Evolutionary conservation across 345 rosid species (phyloP), one percentile per base, ranked within the genome.

Genomic region (Euphorbia tirucalli): DNA sequence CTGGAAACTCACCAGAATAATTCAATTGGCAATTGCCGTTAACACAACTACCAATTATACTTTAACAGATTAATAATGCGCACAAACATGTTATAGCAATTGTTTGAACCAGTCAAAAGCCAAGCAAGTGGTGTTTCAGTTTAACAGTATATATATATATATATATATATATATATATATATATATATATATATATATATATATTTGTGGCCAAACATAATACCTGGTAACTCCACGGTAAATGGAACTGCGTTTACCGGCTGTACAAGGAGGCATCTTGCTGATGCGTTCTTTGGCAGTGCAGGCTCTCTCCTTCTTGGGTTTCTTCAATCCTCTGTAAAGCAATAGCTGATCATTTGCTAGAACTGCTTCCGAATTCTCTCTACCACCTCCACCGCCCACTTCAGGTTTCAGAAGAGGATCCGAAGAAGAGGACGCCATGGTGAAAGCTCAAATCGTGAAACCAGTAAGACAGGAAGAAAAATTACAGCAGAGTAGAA

Each of bases 141-240:
- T 67, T n/a, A 28, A 13, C n/a, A n/a, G n/a, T n/a, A n/a, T n/a
- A n/a, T n/a, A n/a, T n/a, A n/a, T n/a, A n/a, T n/a, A n/a, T n/a
- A n/a, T n/a, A n/a, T n/a, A n/a, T n/a, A n/a, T n/a, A n/a, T n/a
- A n/a, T n/a, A n/a, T n/a, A n/a, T n/a, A n/a, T n/a, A n/a, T n/a
- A n/a, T n/a, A n/a, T n/a, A n/a, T n/a, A n/a, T n/a, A n/a, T n/a
- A n/a, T n/a, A n/a, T n/a, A n/a, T n/a, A n/a, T n/a, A n/a, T n/a
- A n/a, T n/a, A n/a, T n/a, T 25, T 9, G 46, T 7, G n/a, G 55
- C 28, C 24, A 14, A 25, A 73, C 61, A 60, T 14, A 25, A 57
- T 66, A 92, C 99, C 97, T 92, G 79, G 99, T 95, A 80, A 95
- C 99, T 55, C 99, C 99, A 4, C 99, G 96, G 84, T 95, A 95